A percentile compares a stretch with the other conserved stretches of the same genome.
These are phyloP conservation scores for Dacryopinax spathularia DNA, from an alignment of 768 basidiomycete genomes.

Conservation along the genomic window DNA sequence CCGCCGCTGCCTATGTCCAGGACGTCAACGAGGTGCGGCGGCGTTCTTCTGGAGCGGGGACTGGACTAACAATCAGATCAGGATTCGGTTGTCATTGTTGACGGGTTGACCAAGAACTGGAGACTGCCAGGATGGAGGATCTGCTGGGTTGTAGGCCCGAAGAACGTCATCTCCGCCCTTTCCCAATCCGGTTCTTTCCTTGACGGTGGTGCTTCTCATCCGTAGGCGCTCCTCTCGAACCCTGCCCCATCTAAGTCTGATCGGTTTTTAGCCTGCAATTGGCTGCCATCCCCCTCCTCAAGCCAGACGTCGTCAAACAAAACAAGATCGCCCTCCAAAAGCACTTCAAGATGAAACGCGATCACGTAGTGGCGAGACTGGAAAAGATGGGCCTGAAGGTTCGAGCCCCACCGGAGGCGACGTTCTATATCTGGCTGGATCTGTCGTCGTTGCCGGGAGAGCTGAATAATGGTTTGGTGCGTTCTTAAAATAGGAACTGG, in stretches of 20 bases:
- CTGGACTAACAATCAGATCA: slow-evolving; percentile 14
- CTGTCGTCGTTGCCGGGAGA: slow-evolving; percentile 65
- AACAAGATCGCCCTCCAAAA: slow-evolving; percentile 80
- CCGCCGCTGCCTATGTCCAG: slow-evolving; percentile 69
- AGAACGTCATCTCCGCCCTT: slow-evolving; percentile 72
- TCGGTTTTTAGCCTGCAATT: slow-evolving; percentile 50
- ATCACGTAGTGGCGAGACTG: slow-evolving; percentile 75
- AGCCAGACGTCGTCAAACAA: slow-evolving; percentile 46
- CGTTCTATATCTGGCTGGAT: slow-evolving; percentile 93
- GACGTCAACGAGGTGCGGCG: slow-evolving; percentile 58
- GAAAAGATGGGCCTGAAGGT: slow-evolving; percentile 65
- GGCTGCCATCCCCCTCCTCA: slow-evolving; percentile 72
- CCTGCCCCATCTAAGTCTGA: background rate
- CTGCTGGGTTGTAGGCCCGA: slow-evolving; percentile 81
- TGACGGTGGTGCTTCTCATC: slow-evolving; percentile 89
- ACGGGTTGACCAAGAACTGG: slow-evolving; percentile 95
- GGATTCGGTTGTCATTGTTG: slow-evolving; percentile 75
- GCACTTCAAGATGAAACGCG: slow-evolving; percentile 83
- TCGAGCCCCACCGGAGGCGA: slow-evolving; percentile 56
- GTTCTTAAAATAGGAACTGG: slow-evolving; percentile 14
- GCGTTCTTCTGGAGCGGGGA: background rate
- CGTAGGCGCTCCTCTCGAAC: slow-evolving; percentile 35
- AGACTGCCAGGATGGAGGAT: slow-evolving; percentile 89
- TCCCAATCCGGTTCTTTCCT: slow-evolving; percentile 90
- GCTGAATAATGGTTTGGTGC: slow-evolving; percentile 71